These are phyloP conservation scores for Lecanicillium sp. DNA, from an alignment of 2,329 filamentous ascomycete species.

Conservation along the genomic window DNA sequence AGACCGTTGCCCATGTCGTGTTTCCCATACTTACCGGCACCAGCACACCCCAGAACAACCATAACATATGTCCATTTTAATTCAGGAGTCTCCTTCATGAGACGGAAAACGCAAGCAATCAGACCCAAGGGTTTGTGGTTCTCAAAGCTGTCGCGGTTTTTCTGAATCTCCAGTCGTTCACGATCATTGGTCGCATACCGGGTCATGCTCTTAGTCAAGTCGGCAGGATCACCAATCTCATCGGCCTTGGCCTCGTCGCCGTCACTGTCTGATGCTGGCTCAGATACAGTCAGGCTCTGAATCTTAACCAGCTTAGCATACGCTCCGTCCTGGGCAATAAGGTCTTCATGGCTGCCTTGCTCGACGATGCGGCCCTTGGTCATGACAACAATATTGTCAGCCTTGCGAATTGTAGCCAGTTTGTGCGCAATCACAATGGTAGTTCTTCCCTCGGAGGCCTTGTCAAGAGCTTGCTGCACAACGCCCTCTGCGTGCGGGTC, in stretches of 20 bases:
- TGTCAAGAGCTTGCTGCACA: conserved; percentile 45
- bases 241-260: conserved; percentile 12
- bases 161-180: conserved; percentile 22
- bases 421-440: conserved; percentile 56
- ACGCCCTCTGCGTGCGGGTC: conserved; percentile 33
- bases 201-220: conserved; percentile 21
- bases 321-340: conserved; percentile 38
- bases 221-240: conserved; percentile 10
- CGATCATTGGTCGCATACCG: conserved; percentile 21
- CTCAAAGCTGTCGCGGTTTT: conserved; percentile 28
- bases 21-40: conserved; percentile 14
- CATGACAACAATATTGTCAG: conserved; percentile 23
- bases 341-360: conserved; percentile 31
- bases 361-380: conserved; percentile 16
- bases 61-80: conserved; percentile 26
- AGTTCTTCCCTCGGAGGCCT: conserved; percentile 45
- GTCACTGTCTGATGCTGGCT: conserved; percentile 13
- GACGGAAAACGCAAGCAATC: conserved; percentile 20
- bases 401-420: conserved; percentile 29
- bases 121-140: conserved; percentile 22
- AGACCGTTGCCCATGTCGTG: no score
- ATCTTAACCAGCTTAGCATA: conserved; percentile 43
- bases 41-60: conserved; percentile 20
- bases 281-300: conserved; percentile 25
- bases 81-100: conserved; percentile 29